Evolutionary conservation across 768 basidiomycete genomes (phyloP), one percentile per base, ranked within the genome.

Genomic region (Pleurotus ostreatus): DNA sequence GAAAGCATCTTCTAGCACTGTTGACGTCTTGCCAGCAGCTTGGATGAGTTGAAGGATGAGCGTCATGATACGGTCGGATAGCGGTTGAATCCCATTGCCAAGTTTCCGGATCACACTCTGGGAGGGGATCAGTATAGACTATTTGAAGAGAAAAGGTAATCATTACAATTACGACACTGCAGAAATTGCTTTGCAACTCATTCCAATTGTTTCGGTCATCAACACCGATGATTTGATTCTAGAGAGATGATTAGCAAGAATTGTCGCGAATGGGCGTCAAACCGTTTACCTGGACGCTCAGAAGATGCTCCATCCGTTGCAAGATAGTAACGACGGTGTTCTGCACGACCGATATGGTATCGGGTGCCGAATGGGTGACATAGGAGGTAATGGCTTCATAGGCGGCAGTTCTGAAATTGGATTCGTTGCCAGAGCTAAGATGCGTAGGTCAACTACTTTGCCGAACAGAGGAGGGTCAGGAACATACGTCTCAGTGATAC

Each of bases 161-260:
- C 41, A 46, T 37, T 66, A 93, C 92, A 55, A 92, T 89, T 53
- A 92, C 78, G 46, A 97, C 90, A 61, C 88, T 86, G 69, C 94
- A 97, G 63, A 98, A 80, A 73, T 96, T 97, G 72, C 92, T 88
- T 69, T 97, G 95, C 22, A 99, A 79, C 68, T 99, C 96, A 66
- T 97, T 97, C 94, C 96, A 97, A 75, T 97, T 99, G 72, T 94
- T 95, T 60, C 92, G 86, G 66, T 99, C 97, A 70, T 99, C 97
- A 15, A 86, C 78, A 44, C 97, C 97, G 39, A 99, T 77, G 56
- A 98, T 89, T 73, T 98, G 95, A 69, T 90, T 92, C 85, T 95
- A 63, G 12, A 38, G 20, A 49, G 15, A 43, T 6, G 30, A 41
- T 26, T 62, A 16, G 46, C 52, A 4, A 18, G 43, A 16, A 1